These are phyloP conservation scores for Metschnikowia continentalis DNA, from an alignment of 805 yeast species.

Conservation along the genomic window DNA sequence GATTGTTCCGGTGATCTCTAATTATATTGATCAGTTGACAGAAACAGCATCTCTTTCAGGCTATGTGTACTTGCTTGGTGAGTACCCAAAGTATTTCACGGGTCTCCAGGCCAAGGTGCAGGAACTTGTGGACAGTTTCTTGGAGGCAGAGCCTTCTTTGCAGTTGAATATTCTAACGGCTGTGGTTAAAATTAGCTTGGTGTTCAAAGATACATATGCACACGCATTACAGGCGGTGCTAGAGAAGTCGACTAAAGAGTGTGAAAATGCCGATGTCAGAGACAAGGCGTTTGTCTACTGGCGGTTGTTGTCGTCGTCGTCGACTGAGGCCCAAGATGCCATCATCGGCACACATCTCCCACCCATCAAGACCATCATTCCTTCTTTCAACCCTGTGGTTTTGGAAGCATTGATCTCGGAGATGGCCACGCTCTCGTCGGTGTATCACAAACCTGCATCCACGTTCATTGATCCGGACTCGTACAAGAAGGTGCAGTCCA, in stretches of 20 bases:
- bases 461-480: constrained; percentile 48
- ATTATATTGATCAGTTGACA: constrained; percentile 44
- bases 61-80: constrained; percentile 70
- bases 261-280: constrained; percentile 73
- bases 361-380: constrained; percentile 66
- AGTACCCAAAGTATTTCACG: constrained; percentile 60
- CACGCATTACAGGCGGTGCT: constrained; percentile 53
- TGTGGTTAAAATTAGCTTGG: constrained; percentile 52
- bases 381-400: constrained; percentile 63
- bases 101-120: constrained; percentile 45
- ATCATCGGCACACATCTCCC: constrained; percentile 65
- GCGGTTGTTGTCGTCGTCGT: constrained; percentile 60
- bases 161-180: constrained; percentile 60
- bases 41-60: constrained; percentile 51
- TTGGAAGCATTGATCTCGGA: constrained; percentile 69
- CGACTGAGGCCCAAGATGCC: constrained; percentile 41
- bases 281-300: constrained; percentile 78
- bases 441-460: constrained; percentile 78
- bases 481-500: constrained; percentile 14
- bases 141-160: constrained; percentile 55
- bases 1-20: constrained; percentile 51
- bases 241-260: constrained; percentile 57
- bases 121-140: constrained; percentile 47
- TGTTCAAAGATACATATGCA: constrained; percentile 26
- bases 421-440: constrained; percentile 80